Percentiles rank a stretch among this genome's conserved stretches.
Evolutionary conservation across 129 eudicot genomes (phyloP).

Genomic region (Smallanthus sonchifolius): DNA sequence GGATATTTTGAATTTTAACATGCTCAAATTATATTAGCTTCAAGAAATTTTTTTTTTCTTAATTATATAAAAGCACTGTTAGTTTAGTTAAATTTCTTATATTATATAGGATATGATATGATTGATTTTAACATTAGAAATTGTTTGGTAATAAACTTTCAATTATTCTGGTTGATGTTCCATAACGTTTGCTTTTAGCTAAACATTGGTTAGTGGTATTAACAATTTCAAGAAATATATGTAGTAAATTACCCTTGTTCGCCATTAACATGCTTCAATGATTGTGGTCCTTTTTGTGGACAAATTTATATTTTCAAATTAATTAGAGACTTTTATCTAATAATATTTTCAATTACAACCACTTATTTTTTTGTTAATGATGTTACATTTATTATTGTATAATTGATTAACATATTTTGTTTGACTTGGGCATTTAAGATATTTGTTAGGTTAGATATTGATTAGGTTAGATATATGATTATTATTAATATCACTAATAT

Average conservation of each 20-base stretch:
- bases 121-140: background rate
- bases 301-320: background rate
- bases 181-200: slow-evolving; percentile 14
- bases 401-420: background rate
- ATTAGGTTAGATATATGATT: too few relatives aligned
- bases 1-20: too few relatives aligned
- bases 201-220: slow-evolving; percentile 16
- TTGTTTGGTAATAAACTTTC: background rate
- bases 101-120: background rate
- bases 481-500: too few relatives aligned
- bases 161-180: background rate
- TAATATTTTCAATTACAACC: background rate
- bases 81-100: background rate
- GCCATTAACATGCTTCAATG: slow-evolving; percentile 5
- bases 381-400: background rate
- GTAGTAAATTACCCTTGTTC: slow-evolving; percentile 3
- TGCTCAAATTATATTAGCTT: background rate
- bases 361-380: background rate
- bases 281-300: background rate
- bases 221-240: slow-evolving; percentile 12
- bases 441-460: too few relatives aligned
- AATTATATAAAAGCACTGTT: background rate
- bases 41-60: background rate
- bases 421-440: too few relatives aligned
- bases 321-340: background rate